A percentile compares a stretch with the other conserved stretches of the same genome.
These are phyloP conservation scores for Pisolithus sp. DNA, from an alignment of 768 basidiomycete species.

Conservation along the genomic window DNA sequence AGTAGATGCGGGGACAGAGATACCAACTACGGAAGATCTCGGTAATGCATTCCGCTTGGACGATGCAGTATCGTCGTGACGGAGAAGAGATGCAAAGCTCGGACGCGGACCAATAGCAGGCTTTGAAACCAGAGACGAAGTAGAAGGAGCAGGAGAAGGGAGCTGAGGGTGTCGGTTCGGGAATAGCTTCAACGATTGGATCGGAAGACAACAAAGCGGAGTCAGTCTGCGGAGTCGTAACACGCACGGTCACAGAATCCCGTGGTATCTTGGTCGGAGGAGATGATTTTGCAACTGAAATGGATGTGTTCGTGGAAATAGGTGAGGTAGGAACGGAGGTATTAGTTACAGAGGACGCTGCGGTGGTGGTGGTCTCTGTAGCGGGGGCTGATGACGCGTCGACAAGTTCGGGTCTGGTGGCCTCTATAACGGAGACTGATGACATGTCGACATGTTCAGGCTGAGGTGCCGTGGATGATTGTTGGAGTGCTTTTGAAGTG, in stretches of 20 bases:
- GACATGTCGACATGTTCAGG: constrained; percentile 30
- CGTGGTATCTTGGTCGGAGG: constrained; percentile 2
- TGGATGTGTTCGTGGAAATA: constrained; percentile 52
- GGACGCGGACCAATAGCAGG: constrained; percentile 40
- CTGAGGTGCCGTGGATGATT: neutral
- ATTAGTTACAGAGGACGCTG: constrained; percentile 44
- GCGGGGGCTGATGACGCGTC: constrained; percentile 41
- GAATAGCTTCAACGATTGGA: neutral
- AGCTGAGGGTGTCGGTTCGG: neutral
- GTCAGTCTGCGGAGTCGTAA: constrained; percentile 9
- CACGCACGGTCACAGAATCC: constrained; percentile 10
- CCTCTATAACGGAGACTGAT: constrained; percentile 44
- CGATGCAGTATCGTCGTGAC: constrained; percentile 34
- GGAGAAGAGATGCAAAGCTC: constrained; percentile 72
- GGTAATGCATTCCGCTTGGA: constrained; percentile 49
- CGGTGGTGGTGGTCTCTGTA: constrained; percentile 46
- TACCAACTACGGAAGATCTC: constrained; percentile 64
- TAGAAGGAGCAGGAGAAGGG: constrained; percentile 1
- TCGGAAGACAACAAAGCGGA: constrained; percentile 1
- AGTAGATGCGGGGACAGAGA: constrained; percentile 58
- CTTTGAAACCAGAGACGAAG: constrained; percentile 19
- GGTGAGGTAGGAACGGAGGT: constrained; percentile 50
- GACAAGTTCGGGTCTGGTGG: constrained; percentile 28
- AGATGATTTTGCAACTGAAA: constrained; percentile 35
- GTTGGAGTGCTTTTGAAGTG: constrained; percentile 6